phyloP scores from a whole-genome alignment of 495 filamentous ascomycete genomes.

The Pseudomonodictys pantanalensis region DNA sequence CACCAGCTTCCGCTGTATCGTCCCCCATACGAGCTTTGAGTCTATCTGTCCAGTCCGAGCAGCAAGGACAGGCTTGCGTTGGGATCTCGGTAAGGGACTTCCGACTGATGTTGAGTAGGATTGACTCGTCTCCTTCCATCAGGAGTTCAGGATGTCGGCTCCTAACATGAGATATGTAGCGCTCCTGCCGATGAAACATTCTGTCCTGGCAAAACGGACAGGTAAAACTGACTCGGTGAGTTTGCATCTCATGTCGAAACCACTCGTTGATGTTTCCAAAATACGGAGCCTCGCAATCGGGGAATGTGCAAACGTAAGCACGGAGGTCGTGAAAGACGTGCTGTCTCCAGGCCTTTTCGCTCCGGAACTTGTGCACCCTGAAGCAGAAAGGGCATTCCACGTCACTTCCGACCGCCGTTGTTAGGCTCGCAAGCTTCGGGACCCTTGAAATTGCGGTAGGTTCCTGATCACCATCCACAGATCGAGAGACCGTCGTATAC shows the following conservation, averaged over 20 bases:
- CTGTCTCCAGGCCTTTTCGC: conserved; percentile 30
- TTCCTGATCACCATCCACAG: conserved; percentile 10
- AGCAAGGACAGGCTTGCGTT: conserved; percentile 18
- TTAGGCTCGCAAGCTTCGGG: conserved; percentile 14
- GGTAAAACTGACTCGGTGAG: conserved; percentile 32
- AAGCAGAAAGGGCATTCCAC: conserved; percentile 42
- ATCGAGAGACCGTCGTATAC: conserved; percentile 13
- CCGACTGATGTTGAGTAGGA: not conserved
- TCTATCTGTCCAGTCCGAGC: conserved; percentile 1
- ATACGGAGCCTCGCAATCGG: conserved; percentile 30
- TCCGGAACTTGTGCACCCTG: conserved; percentile 30
- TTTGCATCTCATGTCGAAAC: conserved; percentile 40
- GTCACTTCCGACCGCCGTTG: not conserved
- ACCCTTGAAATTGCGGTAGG: not conserved
- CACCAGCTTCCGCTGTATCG: not conserved
- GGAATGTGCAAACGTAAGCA: conserved; percentile 41
- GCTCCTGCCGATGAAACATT: not conserved
- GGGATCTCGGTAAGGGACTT: conserved; percentile 11
- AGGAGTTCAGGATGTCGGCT: not conserved
- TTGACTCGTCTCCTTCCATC: not conserved
- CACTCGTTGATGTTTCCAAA: conserved; percentile 37
- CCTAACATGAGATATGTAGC: conserved; percentile 1
- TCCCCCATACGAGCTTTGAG: not conserved
- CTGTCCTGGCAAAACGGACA: conserved; percentile 32
- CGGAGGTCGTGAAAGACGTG: conserved; percentile 41